A percentile compares a stretch with the other conserved stretches of the same genome.
Evolutionary conservation across 83 land plant species (phyloP).

Genomic region (Picea engelmannii): DNA sequence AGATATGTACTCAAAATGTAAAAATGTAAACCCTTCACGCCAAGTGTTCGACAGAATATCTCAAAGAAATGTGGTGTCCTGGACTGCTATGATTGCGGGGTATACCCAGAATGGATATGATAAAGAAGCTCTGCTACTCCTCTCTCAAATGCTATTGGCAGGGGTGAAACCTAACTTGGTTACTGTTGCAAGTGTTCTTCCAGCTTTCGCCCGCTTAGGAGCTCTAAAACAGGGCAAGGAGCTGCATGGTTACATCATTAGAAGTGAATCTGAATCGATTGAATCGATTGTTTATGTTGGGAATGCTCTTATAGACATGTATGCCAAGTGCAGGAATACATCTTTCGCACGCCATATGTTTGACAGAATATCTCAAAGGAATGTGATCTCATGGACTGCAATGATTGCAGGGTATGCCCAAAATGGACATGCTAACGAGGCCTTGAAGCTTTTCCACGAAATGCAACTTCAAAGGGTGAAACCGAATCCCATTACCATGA

Average conservation of each 20-base stretch:
- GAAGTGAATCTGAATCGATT: neutral
- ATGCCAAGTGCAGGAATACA: constrained; percentile 7
- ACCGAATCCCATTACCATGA: constrained; percentile 10
- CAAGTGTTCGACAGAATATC: constrained; percentile 13
- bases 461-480: neutral
- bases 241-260: no score
- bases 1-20: constrained; percentile 22
- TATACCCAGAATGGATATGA: constrained; percentile 19
- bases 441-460: constrained; percentile 2
- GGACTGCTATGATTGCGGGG: constrained; percentile 23
- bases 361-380: constrained; percentile 8
- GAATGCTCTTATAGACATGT: constrained; percentile 15
- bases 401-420: constrained; percentile 16
- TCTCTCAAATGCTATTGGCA: neutral
- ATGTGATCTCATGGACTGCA: constrained; percentile 24
- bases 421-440: constrained; percentile 15
- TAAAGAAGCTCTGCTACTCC: constrained; percentile 11
- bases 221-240: no score
- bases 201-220: no score
- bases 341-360: neutral
- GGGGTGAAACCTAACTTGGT: neutral
- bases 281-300: neutral
- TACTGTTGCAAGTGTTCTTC: neutral
- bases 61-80: constrained; percentile 16
- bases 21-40: neutral